Evolutionary conservation across 106 monocot species (phyloP), one percentile per base, ranked within the genome.

Genomic region (Chionographis japonica): DNA sequence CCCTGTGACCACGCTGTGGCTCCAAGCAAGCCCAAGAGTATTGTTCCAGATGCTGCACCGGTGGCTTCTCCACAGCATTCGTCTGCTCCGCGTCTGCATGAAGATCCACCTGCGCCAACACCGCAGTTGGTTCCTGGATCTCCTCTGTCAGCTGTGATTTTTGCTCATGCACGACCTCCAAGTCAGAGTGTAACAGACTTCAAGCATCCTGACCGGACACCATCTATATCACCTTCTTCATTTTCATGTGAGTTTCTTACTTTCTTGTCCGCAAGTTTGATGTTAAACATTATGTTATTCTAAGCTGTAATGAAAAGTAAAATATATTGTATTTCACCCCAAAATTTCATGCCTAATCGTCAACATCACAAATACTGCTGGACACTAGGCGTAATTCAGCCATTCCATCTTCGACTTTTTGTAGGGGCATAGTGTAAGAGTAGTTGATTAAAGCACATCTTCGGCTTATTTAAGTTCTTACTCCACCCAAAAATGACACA

Each of bases 241-340:
- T 77, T 74, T 83, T 78, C 86, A 76, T 86, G 95, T 97, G 60
- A 92, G 92, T 86, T 75, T 56, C 40, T 63, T 65, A 92, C 89
- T 86, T 75, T 56, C 40, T 63, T 65, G 27, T 58, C 20, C 60
- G 53, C 15, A 60, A 61, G 39, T 38, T 57, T 41, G 57, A 7
- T 19, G 11, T 62, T 19, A 18, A n/a, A 40, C 50, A 27, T 52
- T 2, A 64, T 18, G 27, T 27, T 27, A 27, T 27, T 27, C 27
- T 27, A 27, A 27, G 27, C 27, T 27, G 27, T 27, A 27, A 27
- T 27, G 27, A 27, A 27, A 27, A 27, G 27, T 27, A 27, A 27
- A 27, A 27, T 27, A 27, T 27, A 27, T 27, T 27, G 0, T 27
- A 27, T 27, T 27, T 27, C 27, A 27, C 27, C 27, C 27, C 27